These are phyloP conservation scores for Chenopodium formosanum DNA, from an alignment of 148 eudicot species.

Conservation along the genomic window DNA sequence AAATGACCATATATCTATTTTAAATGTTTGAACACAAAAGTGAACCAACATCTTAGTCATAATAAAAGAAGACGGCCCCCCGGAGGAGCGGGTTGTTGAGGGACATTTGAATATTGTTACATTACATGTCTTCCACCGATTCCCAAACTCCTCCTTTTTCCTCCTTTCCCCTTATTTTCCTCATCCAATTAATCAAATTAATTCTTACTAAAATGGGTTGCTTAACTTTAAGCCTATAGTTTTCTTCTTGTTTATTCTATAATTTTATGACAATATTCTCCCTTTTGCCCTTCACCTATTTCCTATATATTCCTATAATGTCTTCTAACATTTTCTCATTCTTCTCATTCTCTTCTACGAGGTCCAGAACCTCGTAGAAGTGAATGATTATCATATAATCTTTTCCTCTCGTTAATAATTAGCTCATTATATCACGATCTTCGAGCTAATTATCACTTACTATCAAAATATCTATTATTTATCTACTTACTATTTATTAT, in stretches of 20 bases:
- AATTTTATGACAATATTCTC: not conserved
- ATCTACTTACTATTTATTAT: no score
- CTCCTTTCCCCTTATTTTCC: constrained; percentile 17
- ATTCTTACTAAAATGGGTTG: not conserved
- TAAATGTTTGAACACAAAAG: constrained; percentile 10
- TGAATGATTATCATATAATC: not conserved
- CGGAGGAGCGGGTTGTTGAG: constrained; percentile 30
- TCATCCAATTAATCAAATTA: not conserved
- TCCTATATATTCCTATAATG: constrained; percentile 26
- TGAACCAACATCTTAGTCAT: not conserved
- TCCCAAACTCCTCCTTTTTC: not conserved
- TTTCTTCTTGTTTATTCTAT: not conserved
- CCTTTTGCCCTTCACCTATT: constrained; percentile 5
- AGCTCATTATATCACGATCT: not conserved
- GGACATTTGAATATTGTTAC: constrained; percentile 20
- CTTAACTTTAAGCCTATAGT: constrained; percentile 15
- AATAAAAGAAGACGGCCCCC: constrained; percentile 6
- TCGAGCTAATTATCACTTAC: no score
- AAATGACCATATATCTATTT: not conserved
- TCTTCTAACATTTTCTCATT: not conserved
- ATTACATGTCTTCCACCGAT: constrained; percentile 18
- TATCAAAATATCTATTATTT: no score
- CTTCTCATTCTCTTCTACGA: constrained; percentile 17
- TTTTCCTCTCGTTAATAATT: not conserved
- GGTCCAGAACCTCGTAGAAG: constrained; percentile 23